Base-by-base conservation (phyloP, 2,329 filamentous ascomycete species). In the Pseudocercospora crystallina region DNA sequence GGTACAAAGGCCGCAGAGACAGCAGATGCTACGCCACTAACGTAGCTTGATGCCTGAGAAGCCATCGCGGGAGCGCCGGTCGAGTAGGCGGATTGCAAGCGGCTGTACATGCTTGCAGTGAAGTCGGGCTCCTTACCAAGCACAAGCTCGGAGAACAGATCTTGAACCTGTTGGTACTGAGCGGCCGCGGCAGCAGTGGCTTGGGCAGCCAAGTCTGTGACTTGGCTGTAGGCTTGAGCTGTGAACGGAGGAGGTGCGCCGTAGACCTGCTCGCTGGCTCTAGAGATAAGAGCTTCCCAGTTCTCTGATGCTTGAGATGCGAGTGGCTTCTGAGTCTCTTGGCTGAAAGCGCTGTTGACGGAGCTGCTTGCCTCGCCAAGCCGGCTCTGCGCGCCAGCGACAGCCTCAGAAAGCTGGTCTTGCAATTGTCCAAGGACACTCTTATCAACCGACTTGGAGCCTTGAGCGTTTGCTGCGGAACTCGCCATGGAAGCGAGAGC, bases 61-160 rank as follows among this genome's bases (percentile, higher is more conserved):
- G 53, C 54, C 7, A 79, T 73, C 0, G 77, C 82, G 0, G 82
- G 77, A 2, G 80, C 72, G 1, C 83, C 86, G 0, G 84, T 88
- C 17, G 83, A 81, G 63, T 92, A 94, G 0, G 83, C 87, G 2
- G 80, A 84, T 49, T 82, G 81, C 10, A 95, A 77, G 44, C 86
- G 81, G 45, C 76, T 82, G 70, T 90, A 83, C 2, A 92, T 86
- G 52, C 87, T 90, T 64, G 95, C 87, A 0, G 86, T 90, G 62
- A 90, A 95, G 11, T 84, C 83, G 0, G 88, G 85, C 65, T 95
- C 89, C 67, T 86, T 89, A 46, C 87, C 90, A 35, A 79, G 72
- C 11, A 95, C 76, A 1, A 95, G 75, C 68, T 95, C 89, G 1
- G 86, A 87, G 11, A 95, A 79, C 2, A 94, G 78, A 10, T 80